A percentile compares a stretch with the other conserved stretches of the same genome.
Evolutionary conservation across 1,284 basidiomycete genomes (phyloP).

Genomic region (Ustilago vetiveriae): DNA sequence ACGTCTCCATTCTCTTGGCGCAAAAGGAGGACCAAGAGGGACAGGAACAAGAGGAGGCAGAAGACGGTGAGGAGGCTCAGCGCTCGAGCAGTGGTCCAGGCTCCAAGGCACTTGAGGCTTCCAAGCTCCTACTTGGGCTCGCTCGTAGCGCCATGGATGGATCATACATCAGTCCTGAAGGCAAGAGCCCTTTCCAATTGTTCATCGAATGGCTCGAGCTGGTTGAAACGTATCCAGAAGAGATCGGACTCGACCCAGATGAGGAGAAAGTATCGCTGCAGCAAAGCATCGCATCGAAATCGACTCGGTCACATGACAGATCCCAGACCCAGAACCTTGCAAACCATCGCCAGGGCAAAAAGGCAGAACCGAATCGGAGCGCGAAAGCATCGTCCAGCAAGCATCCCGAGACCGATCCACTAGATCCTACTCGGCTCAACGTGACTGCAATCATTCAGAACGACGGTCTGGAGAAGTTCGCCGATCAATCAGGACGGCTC

Average conservation of each 20-base stretch:
- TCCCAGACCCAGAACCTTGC: constrained; percentile 68
- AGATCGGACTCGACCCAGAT: constrained; percentile 88
- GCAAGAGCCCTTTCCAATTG: constrained; percentile 94
- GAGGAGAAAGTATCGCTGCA: constrained; percentile 63
- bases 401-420: constrained; percentile 79
- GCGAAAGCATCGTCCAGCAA: constrained; percentile 70
- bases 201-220: constrained; percentile 92
- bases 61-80: constrained; percentile 15
- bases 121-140: constrained; percentile 85
- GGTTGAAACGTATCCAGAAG: constrained; percentile 88
- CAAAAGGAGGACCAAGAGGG: constrained; percentile 41
- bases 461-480: constrained; percentile 87
- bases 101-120: constrained; percentile 83
- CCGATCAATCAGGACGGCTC: constrained; percentile 93
- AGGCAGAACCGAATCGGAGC: constrained; percentile 62
- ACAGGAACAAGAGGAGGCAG: constrained; percentile 36
- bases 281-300: background rate
- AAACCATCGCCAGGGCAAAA: constrained; percentile 66
- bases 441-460: constrained; percentile 84
- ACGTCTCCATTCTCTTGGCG: constrained; percentile 58
- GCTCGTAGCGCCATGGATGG: constrained; percentile 84
- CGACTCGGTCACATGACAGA: constrained; percentile 3
- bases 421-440: constrained; percentile 79
- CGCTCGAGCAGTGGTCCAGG: background rate
- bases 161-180: constrained; percentile 86